These are phyloP conservation scores for Linum tenue DNA, from an alignment of 345 rosid species.

Conservation along the genomic window DNA sequence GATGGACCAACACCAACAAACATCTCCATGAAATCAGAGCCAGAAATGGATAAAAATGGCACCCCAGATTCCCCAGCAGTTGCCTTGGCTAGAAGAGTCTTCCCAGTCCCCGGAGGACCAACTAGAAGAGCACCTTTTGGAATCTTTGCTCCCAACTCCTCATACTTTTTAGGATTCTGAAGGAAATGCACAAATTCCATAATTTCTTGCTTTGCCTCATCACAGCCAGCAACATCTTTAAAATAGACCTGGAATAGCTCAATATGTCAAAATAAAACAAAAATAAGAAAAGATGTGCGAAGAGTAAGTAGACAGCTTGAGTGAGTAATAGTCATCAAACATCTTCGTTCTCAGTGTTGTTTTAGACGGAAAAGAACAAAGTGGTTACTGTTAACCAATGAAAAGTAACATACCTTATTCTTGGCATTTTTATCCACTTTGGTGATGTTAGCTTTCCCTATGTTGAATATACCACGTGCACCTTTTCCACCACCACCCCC, in stretches of 20 bases:
- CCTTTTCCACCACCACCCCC: conserved; percentile 83
- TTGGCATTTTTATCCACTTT: conserved; percentile 86
- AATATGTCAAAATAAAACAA: neutral
- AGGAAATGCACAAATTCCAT: conserved; percentile 98
- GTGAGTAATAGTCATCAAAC: no score
- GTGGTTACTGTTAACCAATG: conserved; percentile 5
- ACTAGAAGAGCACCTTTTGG: conserved; percentile 94
- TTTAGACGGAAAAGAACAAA: neutral
- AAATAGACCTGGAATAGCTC: conserved; percentile 45
- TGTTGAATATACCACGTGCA: conserved; percentile 85
- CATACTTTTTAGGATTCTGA: conserved; percentile 85
- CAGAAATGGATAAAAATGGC: conserved; percentile 85
- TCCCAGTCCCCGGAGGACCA: conserved; percentile 97
- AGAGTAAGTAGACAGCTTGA: neutral
- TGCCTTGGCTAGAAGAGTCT: conserved; percentile 96
- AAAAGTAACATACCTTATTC: conserved; percentile 51
- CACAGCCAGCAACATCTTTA: conserved; percentile 97
- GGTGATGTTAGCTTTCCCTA: conserved; percentile 79
- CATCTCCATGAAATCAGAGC: conserved; percentile 99
- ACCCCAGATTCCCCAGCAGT: conserved; percentile 96
- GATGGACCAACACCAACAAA: conserved; percentile 99
- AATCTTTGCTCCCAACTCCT: conserved; percentile 89
- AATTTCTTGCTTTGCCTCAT: conserved; percentile 95
- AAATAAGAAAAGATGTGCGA: no score
- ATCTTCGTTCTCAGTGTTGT: no score